Evolutionary conservation across 176 grass and related monocot genomes (phyloP).

Genomic region (Hyparrhenia diplandra): DNA sequence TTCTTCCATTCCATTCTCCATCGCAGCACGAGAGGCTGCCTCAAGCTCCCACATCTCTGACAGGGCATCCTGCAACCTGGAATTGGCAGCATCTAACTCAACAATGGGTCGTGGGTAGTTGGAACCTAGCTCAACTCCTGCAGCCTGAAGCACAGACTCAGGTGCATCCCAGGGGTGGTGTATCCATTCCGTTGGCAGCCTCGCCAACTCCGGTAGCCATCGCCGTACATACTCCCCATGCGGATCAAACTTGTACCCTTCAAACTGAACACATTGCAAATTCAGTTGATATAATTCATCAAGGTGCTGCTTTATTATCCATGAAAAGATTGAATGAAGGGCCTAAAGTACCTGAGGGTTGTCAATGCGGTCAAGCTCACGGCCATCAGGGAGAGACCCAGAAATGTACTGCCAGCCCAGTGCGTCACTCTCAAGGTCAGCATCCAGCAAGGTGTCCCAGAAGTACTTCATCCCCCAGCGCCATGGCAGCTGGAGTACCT

Average conservation of each 20-base stretch:
- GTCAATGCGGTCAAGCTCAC: slow-evolving; percentile 87
- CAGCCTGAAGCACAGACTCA: slow-evolving; percentile 80
- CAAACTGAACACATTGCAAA: slow-evolving; percentile 46
- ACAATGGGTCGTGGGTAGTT: slow-evolving; percentile 90
- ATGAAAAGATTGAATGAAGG: slow-evolving; percentile 25
- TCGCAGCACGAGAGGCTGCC: slow-evolving; percentile 65
- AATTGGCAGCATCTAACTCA: slow-evolving; percentile 71
- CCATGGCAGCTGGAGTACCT: slow-evolving; percentile 94
- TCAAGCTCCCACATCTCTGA: slow-evolving; percentile 92
- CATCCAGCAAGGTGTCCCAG: slow-evolving; percentile 96
- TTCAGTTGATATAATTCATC: slow-evolving; percentile 18
- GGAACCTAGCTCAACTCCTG: slow-evolving; percentile 90
- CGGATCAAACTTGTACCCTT: slow-evolving; percentile 94
- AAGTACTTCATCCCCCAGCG: slow-evolving; percentile 99
- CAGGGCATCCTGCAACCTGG: slow-evolving; percentile 70
- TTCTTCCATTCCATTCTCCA: slow-evolving; percentile 95
- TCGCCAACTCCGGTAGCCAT: slow-evolving; percentile 90
- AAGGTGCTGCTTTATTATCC: slow-evolving; percentile 27
- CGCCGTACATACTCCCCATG: slow-evolving; percentile 89
- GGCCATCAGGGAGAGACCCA: slow-evolving; percentile 84
- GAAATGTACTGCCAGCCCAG: slow-evolving; percentile 99
- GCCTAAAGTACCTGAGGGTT: slow-evolving; percentile 81
- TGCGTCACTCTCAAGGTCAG: slow-evolving; percentile 96
- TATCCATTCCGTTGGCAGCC: slow-evolving; percentile 95
- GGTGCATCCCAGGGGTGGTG: slow-evolving; percentile 98